Evolutionary conservation across 1,139 yeast species (phyloP).

Genomic region (Martiniozyma asiatica): DNA sequence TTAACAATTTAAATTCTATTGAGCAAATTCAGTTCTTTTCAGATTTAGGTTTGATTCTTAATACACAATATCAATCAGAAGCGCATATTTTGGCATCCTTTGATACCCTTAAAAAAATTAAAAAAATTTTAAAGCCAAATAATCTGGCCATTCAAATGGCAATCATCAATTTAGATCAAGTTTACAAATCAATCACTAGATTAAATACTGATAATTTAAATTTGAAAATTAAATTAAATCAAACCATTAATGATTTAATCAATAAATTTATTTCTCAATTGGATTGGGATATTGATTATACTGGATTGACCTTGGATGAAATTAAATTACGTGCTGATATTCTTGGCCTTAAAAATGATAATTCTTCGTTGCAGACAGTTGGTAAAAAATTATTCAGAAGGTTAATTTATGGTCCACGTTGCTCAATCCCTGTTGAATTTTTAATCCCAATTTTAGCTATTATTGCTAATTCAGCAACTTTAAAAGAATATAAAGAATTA

Average conservation of each 20-base stretch:
- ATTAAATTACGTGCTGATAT: slow-evolving; percentile 30
- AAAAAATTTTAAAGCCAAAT: slow-evolving; percentile 16
- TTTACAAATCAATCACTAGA: no score
- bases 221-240: slow-evolving; percentile 23
- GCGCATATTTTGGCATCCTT: slow-evolving; percentile 25
- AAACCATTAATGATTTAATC: slow-evolving; percentile 10
- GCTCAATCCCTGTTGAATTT: slow-evolving; percentile 38
- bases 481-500: slow-evolving; percentile 46
- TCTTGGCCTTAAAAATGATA: slow-evolving; percentile 25
- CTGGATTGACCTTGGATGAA: slow-evolving; percentile 22
- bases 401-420: slow-evolving; percentile 36
- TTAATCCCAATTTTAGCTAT: slow-evolving; percentile 25
- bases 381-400: slow-evolving; percentile 33
- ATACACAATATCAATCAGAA: slow-evolving; percentile 18
- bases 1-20: slow-evolving; percentile 18
- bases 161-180: slow-evolving; percentile 11
- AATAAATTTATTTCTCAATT: slow-evolving; percentile 16
- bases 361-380: slow-evolving; percentile 24
- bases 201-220: slow-evolving; percentile 19
- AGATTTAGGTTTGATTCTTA: slow-evolving; percentile 28
- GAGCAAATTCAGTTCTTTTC: slow-evolving; percentile 28
- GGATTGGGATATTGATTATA: slow-evolving; percentile 18
- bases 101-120: slow-evolving; percentile 21
- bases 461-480: slow-evolving; percentile 25
- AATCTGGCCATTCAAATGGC: slow-evolving; percentile 17